phyloP scores from a whole-genome alignment of 345 rosid species.

The Passiflora organensis region DNA sequence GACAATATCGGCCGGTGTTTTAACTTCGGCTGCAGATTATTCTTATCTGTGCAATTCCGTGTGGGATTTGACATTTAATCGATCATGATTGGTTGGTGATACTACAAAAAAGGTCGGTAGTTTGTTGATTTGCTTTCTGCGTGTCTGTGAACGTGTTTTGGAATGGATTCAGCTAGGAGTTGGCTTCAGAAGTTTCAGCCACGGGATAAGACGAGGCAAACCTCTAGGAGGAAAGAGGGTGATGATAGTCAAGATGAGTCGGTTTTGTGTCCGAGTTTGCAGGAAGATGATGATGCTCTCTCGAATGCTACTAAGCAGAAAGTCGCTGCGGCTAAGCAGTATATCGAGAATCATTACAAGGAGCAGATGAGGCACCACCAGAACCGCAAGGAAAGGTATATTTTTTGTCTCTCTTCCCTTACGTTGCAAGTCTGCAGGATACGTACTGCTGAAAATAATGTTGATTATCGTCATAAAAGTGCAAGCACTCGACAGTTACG shows the following conservation, averaged over 20 bases:
- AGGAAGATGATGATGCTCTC: slow-evolving; percentile 10
- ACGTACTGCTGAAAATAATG: too few relatives aligned
- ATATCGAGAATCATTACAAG: slow-evolving; percentile 86
- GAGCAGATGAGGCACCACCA: slow-evolving; percentile 75
- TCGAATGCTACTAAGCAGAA: slow-evolving; percentile 49
- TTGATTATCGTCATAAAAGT: too few relatives aligned
- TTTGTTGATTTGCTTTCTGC: neutral
- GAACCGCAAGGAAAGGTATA: slow-evolving; percentile 71
- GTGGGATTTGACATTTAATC: too few relatives aligned
- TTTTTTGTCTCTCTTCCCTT: neutral
- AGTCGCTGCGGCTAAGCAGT: slow-evolving; percentile 90
- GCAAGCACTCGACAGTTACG: neutral
- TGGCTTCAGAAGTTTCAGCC: slow-evolving; percentile 70
- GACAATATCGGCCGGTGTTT: too few relatives aligned
- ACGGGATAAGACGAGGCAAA: slow-evolving; percentile 40
- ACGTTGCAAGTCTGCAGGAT: neutral
- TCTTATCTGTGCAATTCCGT: too few relatives aligned
- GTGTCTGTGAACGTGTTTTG: too few relatives aligned
- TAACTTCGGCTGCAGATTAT: too few relatives aligned
- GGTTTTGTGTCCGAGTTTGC: neutral
- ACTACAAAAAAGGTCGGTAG: neutral
- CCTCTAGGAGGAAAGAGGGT: slow-evolving; percentile 14
- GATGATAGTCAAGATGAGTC: slow-evolving; percentile 1
- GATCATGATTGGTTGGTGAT: neutral
- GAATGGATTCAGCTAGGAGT: slow-evolving; percentile 76